Evolutionary conservation across 345 rosid species (phyloP).

Genomic region (Rhizophora mangle): DNA sequence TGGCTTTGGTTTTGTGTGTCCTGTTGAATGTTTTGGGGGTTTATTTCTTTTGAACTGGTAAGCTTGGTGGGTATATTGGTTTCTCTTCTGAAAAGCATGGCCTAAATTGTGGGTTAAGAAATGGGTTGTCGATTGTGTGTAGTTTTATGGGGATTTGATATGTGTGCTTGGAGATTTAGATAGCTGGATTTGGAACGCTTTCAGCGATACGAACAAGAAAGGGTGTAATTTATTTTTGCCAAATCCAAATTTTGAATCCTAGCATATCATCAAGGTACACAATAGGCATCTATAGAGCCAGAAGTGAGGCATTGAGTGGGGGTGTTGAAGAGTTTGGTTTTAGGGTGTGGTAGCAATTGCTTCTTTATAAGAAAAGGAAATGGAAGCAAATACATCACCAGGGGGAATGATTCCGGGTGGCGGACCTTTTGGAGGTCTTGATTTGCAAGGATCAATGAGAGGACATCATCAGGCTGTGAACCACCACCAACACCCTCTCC

Average conservation of each 20-base stretch:
- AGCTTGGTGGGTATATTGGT: not conserved
- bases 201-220: not conserved
- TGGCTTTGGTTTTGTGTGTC: not conserved
- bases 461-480: conserved; percentile 53
- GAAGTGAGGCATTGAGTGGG: conserved; percentile 2
- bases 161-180: conserved; percentile 1
- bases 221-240: conserved; percentile 18
- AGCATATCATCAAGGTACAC: not conserved
- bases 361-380: conserved; percentile 18
- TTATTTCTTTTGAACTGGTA: not conserved
- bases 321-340: conserved; percentile 16
- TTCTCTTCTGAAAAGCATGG: not conserved
- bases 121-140: conserved; percentile 2
- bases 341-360: conserved; percentile 15
- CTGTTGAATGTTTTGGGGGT: not conserved
- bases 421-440: conserved; percentile 61
- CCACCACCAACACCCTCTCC: conserved; percentile 46
- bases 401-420: conserved; percentile 70
- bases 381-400: conserved; percentile 71
- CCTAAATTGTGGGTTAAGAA: not conserved
- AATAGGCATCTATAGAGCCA: not conserved
- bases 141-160: not conserved
- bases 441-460: conserved; percentile 64
- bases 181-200: conserved; percentile 1
- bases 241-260: not conserved